phyloP scores from a whole-genome alignment of 2,329 filamentous ascomycete genomes.

The Aspergillus sp. region DNA sequence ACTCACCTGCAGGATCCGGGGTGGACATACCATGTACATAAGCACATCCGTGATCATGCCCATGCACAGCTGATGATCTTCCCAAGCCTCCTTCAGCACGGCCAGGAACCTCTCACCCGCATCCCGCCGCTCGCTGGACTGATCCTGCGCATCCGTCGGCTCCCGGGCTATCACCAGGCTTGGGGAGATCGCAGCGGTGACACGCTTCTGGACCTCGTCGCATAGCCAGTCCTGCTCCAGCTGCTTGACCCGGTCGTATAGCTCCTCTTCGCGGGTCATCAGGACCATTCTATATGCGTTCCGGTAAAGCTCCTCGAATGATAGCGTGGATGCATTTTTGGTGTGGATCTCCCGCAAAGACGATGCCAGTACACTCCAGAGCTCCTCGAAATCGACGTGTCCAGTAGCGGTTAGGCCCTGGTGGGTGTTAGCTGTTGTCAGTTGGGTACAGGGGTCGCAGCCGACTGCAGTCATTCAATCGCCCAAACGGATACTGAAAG shows the following conservation, averaged over 20 bases:
- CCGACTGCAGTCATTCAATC: constrained; percentile 1
- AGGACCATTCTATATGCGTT: constrained; percentile 89
- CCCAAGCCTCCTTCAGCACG: constrained; percentile 68
- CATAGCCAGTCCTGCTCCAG: constrained; percentile 78
- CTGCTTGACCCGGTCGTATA: constrained; percentile 71
- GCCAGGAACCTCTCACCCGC: constrained; percentile 76
- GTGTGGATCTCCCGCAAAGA: constrained; percentile 83
- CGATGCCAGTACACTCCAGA: constrained; percentile 66
- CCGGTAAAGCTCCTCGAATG: constrained; percentile 92
- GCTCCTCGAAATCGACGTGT: constrained; percentile 70
- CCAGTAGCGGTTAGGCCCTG: constrained; percentile 49
- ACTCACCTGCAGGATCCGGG: neutral
- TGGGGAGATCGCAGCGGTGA: constrained; percentile 61
- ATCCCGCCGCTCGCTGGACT: constrained; percentile 67
- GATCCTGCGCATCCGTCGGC: constrained; percentile 40
- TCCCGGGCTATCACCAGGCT: constrained; percentile 52
- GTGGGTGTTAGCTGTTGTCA: constrained; percentile 7
- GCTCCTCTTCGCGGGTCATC: constrained; percentile 69
- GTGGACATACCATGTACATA: constrained; percentile 71
- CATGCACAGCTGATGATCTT: constrained; percentile 85
- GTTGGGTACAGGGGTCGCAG: constrained; percentile 4
- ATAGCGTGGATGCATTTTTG: constrained; percentile 79
- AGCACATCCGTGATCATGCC: constrained; percentile 94
- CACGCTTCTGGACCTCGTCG: constrained; percentile 59
- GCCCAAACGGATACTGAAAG: constrained; percentile 6